Conservation (phyloP, 192 early-diverging fungal genomes). For the Mortierella hygrophila region DNA sequence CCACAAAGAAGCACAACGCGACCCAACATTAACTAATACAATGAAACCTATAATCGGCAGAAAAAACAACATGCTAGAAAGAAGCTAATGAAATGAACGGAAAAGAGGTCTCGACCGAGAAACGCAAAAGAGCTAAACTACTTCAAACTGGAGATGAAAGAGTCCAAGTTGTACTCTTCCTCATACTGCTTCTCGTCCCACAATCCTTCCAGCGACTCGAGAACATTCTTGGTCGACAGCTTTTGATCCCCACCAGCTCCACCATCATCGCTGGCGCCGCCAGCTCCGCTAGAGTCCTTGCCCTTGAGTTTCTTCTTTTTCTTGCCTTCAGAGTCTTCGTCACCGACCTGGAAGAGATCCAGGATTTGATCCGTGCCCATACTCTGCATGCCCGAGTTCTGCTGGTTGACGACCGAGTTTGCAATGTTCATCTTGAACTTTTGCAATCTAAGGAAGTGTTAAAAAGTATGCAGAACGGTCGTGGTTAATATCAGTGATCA, state of each 20-base stretch:
- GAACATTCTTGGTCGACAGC: slow-evolving; percentile 71
- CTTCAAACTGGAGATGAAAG: slow-evolving; percentile 68
- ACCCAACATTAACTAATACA: too few relatives aligned
- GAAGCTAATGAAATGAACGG: not conserved
- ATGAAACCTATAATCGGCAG: not conserved
- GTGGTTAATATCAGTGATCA: not conserved
- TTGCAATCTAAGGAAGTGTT: slow-evolving; percentile 75
- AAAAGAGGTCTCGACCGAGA: not conserved
- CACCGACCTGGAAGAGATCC: slow-evolving; percentile 88
- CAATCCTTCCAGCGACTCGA: slow-evolving; percentile 84
- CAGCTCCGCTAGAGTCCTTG: slow-evolving; percentile 6
- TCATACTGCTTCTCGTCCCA: slow-evolving; percentile 95
- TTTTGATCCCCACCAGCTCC: slow-evolving; percentile 65
- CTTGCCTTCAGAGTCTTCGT: slow-evolving; percentile 52
- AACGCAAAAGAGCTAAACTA: slow-evolving; percentile 14
- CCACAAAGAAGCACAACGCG: too few relatives aligned
- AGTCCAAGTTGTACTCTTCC: slow-evolving; percentile 87
- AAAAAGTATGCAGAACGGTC: not conserved
- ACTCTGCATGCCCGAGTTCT: slow-evolving; percentile 92
- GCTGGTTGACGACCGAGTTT: slow-evolving; percentile 94
- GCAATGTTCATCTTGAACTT: slow-evolving; percentile 99
- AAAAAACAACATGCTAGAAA: too few relatives aligned
- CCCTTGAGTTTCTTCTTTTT: slow-evolving; percentile 51
- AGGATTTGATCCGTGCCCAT: slow-evolving; percentile 98
- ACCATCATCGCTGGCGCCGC: slow-evolving; percentile 11